Evolutionary conservation across 345 rosid species (phyloP), one percentile per base, ranked within the genome.

Genomic region (Camelina sativa): DNA sequence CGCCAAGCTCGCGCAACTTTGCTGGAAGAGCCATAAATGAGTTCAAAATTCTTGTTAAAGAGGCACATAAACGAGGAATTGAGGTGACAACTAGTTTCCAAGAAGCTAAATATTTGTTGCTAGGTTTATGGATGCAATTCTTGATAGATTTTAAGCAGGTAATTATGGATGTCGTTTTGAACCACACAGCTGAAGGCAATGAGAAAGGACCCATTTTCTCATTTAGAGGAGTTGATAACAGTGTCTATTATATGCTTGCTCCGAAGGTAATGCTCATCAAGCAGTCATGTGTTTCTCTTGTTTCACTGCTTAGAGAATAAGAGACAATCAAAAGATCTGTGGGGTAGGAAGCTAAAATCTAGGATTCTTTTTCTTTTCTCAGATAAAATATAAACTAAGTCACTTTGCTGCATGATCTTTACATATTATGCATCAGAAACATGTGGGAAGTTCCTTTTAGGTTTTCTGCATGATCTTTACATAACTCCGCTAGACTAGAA

Each of bases 161-260:
- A 43, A 44, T 91, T 75, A 86, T 93, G 97, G 98, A 93, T 80
- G 96, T 93, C 34, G 97, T 93, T 69, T 88, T 93, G 86, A 93
- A 93, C 82, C 98, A 93, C 85, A 93, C 98, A 17, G 96, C 97
- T 19, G 98, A 93, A 85, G 98, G 98, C 70, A 93, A 93, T 84
- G 97, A 89, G 77, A 85, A 86, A 82, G 98, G 98, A 16, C 97
- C 92, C 52, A 83, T 79, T 74, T 57, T 89, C 40, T 91, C 98
- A 69, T 93, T 93, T 71, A 91, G 93, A 82, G 98, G 98, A 76
- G 85, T 84, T 70, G 98, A 93, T 79, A 91, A 91, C 79, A 86
- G 96, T 74, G 88, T 88, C 73, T 93, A 93, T 81, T 93, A 93
- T 86, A 91, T 93, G 93, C 85, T 93, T 69, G 98, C 98, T 65